These are phyloP conservation scores for Tylopilus cervinicoccineus DNA, from an alignment of 768 basidiomycete species.

Conservation along the genomic window DNA sequence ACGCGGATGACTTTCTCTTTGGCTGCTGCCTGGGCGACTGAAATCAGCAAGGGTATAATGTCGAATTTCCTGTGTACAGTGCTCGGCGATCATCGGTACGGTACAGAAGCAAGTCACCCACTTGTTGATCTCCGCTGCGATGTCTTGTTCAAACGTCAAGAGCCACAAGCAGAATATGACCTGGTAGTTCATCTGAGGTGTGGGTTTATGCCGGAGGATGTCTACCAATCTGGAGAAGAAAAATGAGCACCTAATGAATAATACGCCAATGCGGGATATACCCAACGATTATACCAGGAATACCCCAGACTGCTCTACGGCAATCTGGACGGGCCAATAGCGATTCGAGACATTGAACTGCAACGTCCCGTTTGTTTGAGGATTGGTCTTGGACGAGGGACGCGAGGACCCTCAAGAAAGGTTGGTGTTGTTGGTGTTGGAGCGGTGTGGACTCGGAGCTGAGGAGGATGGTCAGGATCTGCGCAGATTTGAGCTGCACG, in stretches of 20 bases:
- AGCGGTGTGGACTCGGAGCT: slow-evolving; percentile 52
- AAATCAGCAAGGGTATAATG: slow-evolving; percentile 78
- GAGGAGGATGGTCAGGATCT: slow-evolving; percentile 84
- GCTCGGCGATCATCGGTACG: neutral
- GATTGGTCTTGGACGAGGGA: slow-evolving; percentile 56
- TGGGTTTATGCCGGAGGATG: slow-evolving; percentile 73
- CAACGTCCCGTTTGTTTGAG: slow-evolving; percentile 76
- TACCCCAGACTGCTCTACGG: slow-evolving; percentile 77
- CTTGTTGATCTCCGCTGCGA: slow-evolving; percentile 88
- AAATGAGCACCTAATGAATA: neutral
- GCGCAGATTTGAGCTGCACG: slow-evolving; percentile 84
- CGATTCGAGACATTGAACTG: slow-evolving; percentile 87
- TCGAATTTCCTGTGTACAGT: slow-evolving; percentile 70
- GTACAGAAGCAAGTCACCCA: slow-evolving; percentile 32
- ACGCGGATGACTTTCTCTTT: slow-evolving; percentile 98
- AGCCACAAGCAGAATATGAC: slow-evolving; percentile 92
- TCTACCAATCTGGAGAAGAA: slow-evolving; percentile 64
- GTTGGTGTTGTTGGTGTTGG: slow-evolving; percentile 49
- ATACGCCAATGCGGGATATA: slow-evolving; percentile 24
- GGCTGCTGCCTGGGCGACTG: slow-evolving; percentile 82
- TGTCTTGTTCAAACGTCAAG: slow-evolving; percentile 81
- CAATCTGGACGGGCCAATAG: slow-evolving; percentile 78
- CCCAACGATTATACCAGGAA: slow-evolving; percentile 67
- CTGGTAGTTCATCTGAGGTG: slow-evolving; percentile 95
- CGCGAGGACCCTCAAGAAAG: slow-evolving; percentile 59